Evolutionary conservation across 1,284 basidiomycete genomes (phyloP).

Genomic region (Stygiomarasmius scandens): DNA sequence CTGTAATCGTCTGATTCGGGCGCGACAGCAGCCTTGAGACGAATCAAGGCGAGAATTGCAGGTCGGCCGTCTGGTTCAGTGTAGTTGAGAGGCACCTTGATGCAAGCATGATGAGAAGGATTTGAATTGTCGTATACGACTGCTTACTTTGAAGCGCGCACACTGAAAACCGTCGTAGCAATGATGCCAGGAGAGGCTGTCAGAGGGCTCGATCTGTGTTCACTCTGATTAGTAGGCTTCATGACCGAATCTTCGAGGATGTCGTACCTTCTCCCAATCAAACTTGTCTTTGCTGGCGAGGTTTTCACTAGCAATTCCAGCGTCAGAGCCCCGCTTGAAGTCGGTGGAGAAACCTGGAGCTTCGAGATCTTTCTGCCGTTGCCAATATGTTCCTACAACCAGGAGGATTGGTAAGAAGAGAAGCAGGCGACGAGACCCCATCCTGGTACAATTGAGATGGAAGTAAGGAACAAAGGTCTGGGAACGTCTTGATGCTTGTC

Average conservation of each 20-base stretch:
- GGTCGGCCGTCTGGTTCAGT: conserved; percentile 23
- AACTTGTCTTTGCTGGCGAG: conserved; percentile 1
- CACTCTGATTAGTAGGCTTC: neutral
- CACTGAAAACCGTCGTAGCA: conserved; percentile 16
- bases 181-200: conserved; percentile 13
- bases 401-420: too few species aligned
- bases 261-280: conserved; percentile 6
- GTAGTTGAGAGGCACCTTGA: conserved; percentile 35
- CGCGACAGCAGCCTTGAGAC: conserved; percentile 24
- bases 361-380: too few species aligned
- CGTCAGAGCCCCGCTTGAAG: too few species aligned
- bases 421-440: too few species aligned
- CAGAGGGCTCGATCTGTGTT: conserved; percentile 11
- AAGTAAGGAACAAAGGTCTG: too few species aligned
- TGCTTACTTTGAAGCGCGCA: conserved; percentile 13
- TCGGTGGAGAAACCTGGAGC: too few species aligned
- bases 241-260: neutral
- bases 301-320: too few species aligned
- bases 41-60: conserved; percentile 31
- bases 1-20: conserved; percentile 24
- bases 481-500: too few species aligned
- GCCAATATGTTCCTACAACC: too few species aligned
- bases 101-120: neutral
- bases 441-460: too few species aligned
- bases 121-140: neutral